These are phyloP conservation scores for Sporothrix brasiliensis DNA, from an alignment of 2,329 filamentous ascomycete genomes.

Conservation along the genomic window DNA sequence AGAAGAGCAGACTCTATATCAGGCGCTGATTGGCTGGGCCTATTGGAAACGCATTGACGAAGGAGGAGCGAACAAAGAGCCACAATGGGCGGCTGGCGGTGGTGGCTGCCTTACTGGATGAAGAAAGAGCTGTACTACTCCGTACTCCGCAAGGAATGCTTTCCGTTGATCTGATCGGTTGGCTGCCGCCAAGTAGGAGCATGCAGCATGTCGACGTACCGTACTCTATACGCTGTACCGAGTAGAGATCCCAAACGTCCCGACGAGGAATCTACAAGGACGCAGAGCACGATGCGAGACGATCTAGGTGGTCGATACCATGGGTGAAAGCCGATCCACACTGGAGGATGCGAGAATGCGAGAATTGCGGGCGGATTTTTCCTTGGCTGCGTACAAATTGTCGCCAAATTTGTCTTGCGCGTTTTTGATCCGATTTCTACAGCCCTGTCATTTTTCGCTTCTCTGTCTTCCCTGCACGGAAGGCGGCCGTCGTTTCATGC, in stretches of 20 bases:
- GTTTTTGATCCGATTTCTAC: background rate
- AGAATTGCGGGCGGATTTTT: background rate
- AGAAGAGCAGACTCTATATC: background rate
- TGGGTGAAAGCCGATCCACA: background rate
- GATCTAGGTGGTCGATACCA: background rate
- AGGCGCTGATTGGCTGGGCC: conserved; percentile 3
- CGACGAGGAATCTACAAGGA: conserved; percentile 5
- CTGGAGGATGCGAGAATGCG: background rate
- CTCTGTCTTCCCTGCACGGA: background rate
- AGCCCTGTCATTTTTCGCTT: background rate
- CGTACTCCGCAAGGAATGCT: background rate
- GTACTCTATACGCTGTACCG: background rate
- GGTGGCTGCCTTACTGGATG: conserved; percentile 18
- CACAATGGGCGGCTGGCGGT: conserved; percentile 26
- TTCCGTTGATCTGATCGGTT: background rate
- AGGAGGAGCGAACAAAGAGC: conserved; percentile 22
- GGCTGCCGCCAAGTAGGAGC: background rate
- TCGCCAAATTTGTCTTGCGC: background rate
- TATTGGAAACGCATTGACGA: background rate
- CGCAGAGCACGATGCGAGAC: conserved; percentile 3
- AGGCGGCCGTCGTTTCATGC: conserved; percentile 20
- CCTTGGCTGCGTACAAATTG: background rate
- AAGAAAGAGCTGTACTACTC: background rate
- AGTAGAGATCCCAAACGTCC: background rate
- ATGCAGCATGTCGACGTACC: no score